Base-by-base conservation (phyloP, 2,329 filamentous ascomycete species). In the Xenoacremonium recifei region DNA sequence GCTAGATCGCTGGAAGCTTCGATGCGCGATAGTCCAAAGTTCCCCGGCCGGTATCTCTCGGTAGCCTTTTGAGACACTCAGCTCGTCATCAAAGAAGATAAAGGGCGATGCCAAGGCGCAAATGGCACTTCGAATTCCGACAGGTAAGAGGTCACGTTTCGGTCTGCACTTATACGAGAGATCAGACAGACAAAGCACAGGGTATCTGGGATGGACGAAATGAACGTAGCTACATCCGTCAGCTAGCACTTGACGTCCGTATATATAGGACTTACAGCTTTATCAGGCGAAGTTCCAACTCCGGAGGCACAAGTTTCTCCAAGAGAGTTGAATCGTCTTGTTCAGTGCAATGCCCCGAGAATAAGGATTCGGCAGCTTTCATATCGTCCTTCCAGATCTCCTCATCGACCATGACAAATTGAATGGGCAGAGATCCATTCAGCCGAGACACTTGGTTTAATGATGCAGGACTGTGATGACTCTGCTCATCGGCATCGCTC, bases 61-160 rank as follows among this genome's bases (percentile, higher is more conserved):
- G 34, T 59, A 59, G 20, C 53, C 56, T 18, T 54, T 54, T 10
- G 47, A 44, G 10, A 57, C 41, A 37, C 53, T 57, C 3, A 57
- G 39, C 40, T 57, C 51, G 35, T 59, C 56, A 38, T 57, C 56
- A 2, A 56, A 39, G 20, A 56, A 59, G 12, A 47, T 55, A 34
- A 56, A 59, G 1, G 54, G 56, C 20, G 51, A 44, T 1, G 56
- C 55, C 27, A 59, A 36, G 12, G 52, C 55, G 16, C 54, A 58
- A 5, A 56, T 43, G 5, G 55, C 54, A 29, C 50, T 53, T 9
- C 41, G 45, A 2, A 58, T 35, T 31, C 53, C 54, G 2, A 57
- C 48, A 2, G 52, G 47, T 20, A 38, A 13, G 30, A 21, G 9
- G 15, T 27, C 23, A 13, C 23, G 13, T 13, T 7, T 27, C 7